Evolutionary conservation across 192 early-diverging fungal genomes (phyloP), one percentile per base, ranked within the genome.

Genomic region (Oehlia diaphana): DNA sequence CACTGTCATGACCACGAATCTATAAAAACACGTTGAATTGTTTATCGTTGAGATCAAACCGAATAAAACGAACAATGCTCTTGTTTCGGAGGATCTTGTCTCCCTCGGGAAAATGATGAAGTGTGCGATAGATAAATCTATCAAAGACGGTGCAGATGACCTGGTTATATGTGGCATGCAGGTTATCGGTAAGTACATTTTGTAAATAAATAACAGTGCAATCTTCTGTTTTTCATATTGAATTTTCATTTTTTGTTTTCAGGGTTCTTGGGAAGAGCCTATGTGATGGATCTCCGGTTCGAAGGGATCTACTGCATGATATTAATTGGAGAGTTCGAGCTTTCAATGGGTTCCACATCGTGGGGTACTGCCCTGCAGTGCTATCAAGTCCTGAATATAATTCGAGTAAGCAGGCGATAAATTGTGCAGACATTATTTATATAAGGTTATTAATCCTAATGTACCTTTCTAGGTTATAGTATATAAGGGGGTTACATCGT

Each of bases 361-460:
- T 79, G 78, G 78, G 68, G 78, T 49, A 79, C 78, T 37, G 50
- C 72, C 50, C 61, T 79, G 31, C 19, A 63, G n/a, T 79, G 78
- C 47, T 79, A 79, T n/a, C 78, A 71, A 28, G 28, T 79, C 49
- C 39, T 79, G 68, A 79, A 72, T 26, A 79, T 37, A 69, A 78
- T 78, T 69, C 33, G 39, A 33, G 77, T 78, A 78, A 69, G 77
- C 28, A 78, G 37, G 39, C 42, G 10, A 72, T 72, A 10, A 68
- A 68, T 33, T 68, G 3, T 39, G n/a, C n/a, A n/a, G 33, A 68
- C 33, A 28, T 68, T 68, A 68, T 68, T 33, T 68, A 68, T 68
- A 68, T 68, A 44, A 44, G 23, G 37, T 50, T n/a, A 72, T 69
- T 69, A 68, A 28, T 68, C 72, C 71, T 78, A 78, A n/a, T n/a